Conservation (phyloP, 805 yeast genomes). For the Saccharomycopsis javanensis region DNA sequence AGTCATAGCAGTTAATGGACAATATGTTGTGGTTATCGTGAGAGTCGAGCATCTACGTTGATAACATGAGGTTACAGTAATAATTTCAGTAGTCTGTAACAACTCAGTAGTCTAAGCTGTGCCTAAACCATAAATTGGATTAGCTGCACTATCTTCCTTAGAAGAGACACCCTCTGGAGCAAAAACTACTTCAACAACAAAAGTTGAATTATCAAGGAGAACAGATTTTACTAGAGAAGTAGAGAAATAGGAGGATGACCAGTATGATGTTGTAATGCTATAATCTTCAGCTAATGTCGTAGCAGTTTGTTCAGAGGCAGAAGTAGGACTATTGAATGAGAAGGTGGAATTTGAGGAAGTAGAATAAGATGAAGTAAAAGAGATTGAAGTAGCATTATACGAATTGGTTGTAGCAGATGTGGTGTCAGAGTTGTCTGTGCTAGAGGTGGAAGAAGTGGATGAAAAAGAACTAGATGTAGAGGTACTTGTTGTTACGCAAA, state of each 20-base stretch:
- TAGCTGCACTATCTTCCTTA: not conserved
- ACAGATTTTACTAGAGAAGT: not conserved
- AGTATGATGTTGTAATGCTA: not conserved
- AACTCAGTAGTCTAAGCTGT: not conserved
- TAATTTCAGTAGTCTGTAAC: not conserved
- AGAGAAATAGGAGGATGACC: not conserved
- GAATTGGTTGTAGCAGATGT: not conserved
- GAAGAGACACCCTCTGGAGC: not conserved
- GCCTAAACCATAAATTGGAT: not conserved
- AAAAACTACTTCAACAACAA: not conserved
- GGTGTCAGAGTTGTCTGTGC: not conserved
- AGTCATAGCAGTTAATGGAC: not conserved
- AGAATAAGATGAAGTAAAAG: not conserved
- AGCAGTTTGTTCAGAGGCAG: not conserved
- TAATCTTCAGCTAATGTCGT: not conserved
- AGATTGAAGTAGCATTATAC: not conserved
- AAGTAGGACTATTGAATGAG: not conserved
- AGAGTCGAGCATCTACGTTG: not conserved
- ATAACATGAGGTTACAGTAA: not conserved
- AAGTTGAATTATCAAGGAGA: not conserved
- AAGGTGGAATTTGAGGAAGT: no score
- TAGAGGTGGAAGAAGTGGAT: not conserved
- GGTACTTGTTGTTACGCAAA: not conserved
- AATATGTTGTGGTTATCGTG: not conserved
- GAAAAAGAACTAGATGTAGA: not conserved